These are phyloP conservation scores for Teratosphaeria zuluensis DNA, from an alignment of 2,329 filamentous ascomycete species.

Conservation along the genomic window DNA sequence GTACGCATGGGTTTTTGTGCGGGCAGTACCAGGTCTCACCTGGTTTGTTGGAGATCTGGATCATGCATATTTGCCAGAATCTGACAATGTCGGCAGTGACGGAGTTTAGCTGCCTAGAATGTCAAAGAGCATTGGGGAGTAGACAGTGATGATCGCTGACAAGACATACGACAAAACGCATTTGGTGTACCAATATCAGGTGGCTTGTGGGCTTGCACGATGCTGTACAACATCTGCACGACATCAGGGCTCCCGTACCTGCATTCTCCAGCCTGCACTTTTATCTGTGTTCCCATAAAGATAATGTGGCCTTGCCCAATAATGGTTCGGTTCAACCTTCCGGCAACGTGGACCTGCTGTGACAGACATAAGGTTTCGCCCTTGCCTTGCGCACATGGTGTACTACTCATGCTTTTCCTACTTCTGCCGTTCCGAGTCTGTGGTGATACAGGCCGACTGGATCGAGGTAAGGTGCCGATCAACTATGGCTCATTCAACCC, in stretches of 20 bases:
- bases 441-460: neutral
- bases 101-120: neutral
- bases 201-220: neutral
- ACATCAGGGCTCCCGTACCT: neutral
- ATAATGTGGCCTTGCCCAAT: too few relatives aligned
- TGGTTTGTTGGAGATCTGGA: neutral
- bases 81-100: neutral
- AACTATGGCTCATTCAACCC: neutral
- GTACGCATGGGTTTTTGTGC: neutral
- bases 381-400: neutral
- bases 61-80: neutral
- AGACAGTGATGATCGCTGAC: neutral
- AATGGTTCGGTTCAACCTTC: too few relatives aligned
- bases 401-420: neutral
- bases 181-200: neutral
- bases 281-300: too few relatives aligned
- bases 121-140: too few relatives aligned
- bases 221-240: neutral
- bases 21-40: neutral
- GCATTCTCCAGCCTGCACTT: neutral
- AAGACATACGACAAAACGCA: too few relatives aligned
- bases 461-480: too few relatives aligned
- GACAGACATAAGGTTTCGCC: neutral
- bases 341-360: neutral
- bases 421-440: neutral